Conservation (phyloP, 768 basidiomycete species). For the Heimioporus sp. region DNA sequence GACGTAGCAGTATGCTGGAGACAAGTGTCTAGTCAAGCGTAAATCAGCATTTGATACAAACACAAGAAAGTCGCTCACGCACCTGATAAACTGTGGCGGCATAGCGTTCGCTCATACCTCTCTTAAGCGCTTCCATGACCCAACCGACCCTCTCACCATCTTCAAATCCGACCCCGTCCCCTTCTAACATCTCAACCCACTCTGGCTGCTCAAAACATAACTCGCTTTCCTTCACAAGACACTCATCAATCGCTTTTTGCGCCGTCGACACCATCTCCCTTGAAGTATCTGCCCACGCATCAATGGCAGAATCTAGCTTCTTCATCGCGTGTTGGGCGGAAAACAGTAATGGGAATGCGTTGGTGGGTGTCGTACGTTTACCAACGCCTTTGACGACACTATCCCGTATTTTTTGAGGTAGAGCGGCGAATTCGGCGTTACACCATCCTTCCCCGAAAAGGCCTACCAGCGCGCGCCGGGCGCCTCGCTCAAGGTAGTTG, state of each 20-base stretch:
- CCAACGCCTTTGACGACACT: slow-evolving; percentile 70
- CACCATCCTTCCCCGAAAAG: slow-evolving; percentile 91
- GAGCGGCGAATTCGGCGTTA: slow-evolving; percentile 70
- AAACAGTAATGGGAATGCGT: slow-evolving; percentile 67
- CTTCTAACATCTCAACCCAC: slow-evolving; percentile 74
- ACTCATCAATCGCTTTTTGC: slow-evolving; percentile 59
- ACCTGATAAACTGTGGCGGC: slow-evolving; percentile 80
- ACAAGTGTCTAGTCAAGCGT: slow-evolving; percentile 56
- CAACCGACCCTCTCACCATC: slow-evolving; percentile 77
- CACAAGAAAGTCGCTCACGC: slow-evolving; percentile 5
- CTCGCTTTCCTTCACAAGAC: slow-evolving; percentile 57
- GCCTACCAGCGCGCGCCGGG: slow-evolving; percentile 73
- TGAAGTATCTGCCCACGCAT: slow-evolving; percentile 39
- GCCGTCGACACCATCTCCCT: slow-evolving; percentile 66
- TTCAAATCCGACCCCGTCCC: slow-evolving; percentile 71
- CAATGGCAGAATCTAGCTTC: slow-evolving; percentile 55
- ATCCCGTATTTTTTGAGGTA: slow-evolving; percentile 65
- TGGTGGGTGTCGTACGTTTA: slow-evolving; percentile 63
- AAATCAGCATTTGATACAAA: neutral
- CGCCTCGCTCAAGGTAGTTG: slow-evolving; percentile 62
- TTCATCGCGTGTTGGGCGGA: slow-evolving; percentile 60
- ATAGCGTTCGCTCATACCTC: slow-evolving; percentile 62
- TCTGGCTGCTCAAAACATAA: slow-evolving; percentile 66
- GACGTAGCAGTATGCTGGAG: slow-evolving; percentile 65
- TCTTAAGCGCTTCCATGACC: slow-evolving; percentile 63